Conservation (phyloP, 164 flowering plant species). For the Kingdonia uniflora region DNA sequence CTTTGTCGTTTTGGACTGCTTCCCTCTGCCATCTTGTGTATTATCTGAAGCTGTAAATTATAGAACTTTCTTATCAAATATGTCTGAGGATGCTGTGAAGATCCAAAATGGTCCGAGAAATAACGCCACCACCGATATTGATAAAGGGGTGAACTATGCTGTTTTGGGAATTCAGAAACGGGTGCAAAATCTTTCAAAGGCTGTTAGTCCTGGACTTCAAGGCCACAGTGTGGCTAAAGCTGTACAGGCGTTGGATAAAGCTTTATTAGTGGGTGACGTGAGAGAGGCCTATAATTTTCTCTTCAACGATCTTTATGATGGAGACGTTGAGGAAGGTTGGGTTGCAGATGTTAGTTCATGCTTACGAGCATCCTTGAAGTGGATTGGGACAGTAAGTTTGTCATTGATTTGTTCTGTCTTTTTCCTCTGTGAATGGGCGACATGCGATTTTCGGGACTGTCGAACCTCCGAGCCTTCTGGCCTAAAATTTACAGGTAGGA, state of each 20-base stretch:
- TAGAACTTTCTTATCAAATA: constrained; percentile 32
- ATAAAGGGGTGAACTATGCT: constrained; percentile 30
- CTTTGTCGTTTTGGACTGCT: constrained; percentile 92
- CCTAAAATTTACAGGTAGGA: constrained; percentile 61
- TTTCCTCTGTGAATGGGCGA: constrained; percentile 95
- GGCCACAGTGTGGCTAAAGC: constrained; percentile 66
- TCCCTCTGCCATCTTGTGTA: constrained; percentile 67
- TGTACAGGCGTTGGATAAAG: constrained; percentile 70
- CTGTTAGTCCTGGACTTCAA: constrained; percentile 53
- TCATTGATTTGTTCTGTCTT: constrained; percentile 66
- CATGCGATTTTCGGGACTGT: constrained; percentile 83
- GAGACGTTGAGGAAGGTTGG: constrained; percentile 62
- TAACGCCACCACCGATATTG: constrained; percentile 21
- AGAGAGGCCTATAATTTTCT: constrained; percentile 50
- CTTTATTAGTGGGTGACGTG: constrained; percentile 65
- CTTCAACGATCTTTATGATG: constrained; percentile 56
- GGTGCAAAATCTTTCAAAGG: constrained; percentile 57
- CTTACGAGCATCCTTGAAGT: constrained; percentile 64
- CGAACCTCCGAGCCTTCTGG: constrained; percentile 40
- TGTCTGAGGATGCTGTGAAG: constrained; percentile 34
- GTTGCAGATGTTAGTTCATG: constrained; percentile 64
- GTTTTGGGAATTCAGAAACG: constrained; percentile 72
- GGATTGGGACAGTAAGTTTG: constrained; percentile 47
- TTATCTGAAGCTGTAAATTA: constrained; percentile 33
- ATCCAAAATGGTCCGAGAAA: constrained; percentile 27